Base-by-base conservation (phyloP, 2,329 filamentous ascomycete genomes). In the Coleophoma crateriformis region DNA sequence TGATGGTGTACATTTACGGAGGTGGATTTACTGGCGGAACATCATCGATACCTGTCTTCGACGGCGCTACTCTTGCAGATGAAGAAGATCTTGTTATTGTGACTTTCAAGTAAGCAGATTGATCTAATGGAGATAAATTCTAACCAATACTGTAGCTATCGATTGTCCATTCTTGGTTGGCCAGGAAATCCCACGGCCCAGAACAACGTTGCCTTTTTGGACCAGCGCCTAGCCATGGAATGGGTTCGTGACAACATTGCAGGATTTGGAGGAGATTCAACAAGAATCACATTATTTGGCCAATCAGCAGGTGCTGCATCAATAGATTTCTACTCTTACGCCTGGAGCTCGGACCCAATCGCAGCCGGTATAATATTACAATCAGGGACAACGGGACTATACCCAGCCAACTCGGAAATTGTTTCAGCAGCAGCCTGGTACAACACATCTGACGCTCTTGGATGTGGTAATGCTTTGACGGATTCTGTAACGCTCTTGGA, bases 181-280 rank as follows among this genome's bases (percentile, higher is more conserved):
- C 55, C 53, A 12, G 50, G 52, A 22, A 50, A 52, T 10, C 22
- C 40, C 7, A 44, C 48, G 20, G 46, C 50, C 15, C 22, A 39
- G 34, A 33, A 50, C 12, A 60, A 61, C 40, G 34, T 57, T 10
- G 85, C 84, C 2, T 65, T 86, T 43, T 70, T 74, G 52, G 83
- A 87, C 58, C 82, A 85, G 64, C 72, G 78, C 52, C 61, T 75
- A 14, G 72, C 79, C 8, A 67, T 85, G 20, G 66, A 70, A 50
- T 85, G 81, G 82, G 73, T 84, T 38, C 69, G 71, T 51, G 67
- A 73, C 27, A 84, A 83, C 61, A 76, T 82, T 47, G 72, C 64
- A 4, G 66, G 64, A 7, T 82, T 85, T 62, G 81, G 81, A 0
- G 82, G 81, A 1, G 75, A 84, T 53, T 68, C 67, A 2, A 20